phyloP scores from a whole-genome alignment of 116 monocot genomes.

The Posidonia oceanica region DNA sequence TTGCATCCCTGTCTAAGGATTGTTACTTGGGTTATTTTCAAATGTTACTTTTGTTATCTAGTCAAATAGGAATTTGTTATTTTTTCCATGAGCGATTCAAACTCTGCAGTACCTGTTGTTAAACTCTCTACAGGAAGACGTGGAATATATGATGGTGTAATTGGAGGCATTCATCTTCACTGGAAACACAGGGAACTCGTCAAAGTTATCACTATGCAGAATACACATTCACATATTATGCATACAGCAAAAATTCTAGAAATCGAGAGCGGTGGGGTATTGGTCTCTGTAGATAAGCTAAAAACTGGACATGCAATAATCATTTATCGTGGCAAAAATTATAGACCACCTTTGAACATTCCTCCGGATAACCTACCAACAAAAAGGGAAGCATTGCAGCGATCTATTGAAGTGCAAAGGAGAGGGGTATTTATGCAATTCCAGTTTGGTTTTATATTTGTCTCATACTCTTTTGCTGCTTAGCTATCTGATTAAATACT shows the following conservation, averaged over 20 bases:
- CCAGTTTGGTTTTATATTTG: conserved; percentile 2
- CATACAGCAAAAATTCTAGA: conserved; percentile 70
- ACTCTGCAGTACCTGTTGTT: too few relatives aligned
- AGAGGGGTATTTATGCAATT: conserved; percentile 51
- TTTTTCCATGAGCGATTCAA: too few relatives aligned
- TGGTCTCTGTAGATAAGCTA: conserved; percentile 58
- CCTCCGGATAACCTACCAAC: conserved; percentile 49
- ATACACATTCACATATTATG: conserved; percentile 20
- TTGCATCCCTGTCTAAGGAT: too few relatives aligned
- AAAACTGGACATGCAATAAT: conserved; percentile 70
- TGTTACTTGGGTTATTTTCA: too few relatives aligned
- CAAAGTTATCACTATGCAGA: conserved; percentile 79
- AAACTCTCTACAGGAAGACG: conserved; percentile 49
- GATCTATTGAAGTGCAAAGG: conserved; percentile 72
- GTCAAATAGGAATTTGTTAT: too few relatives aligned
- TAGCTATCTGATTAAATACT: neutral
- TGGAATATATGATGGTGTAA: conserved; percentile 78
- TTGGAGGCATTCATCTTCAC: conserved; percentile 81
- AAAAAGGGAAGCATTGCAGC: conserved; percentile 59
- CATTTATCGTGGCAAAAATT: conserved; percentile 84
- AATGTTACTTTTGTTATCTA: too few relatives aligned
- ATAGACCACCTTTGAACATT: conserved; percentile 30
- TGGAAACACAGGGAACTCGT: conserved; percentile 94
- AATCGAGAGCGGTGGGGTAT: conserved; percentile 59
- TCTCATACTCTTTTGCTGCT: neutral